Base-by-base conservation (phyloP, 495 filamentous ascomycete genomes). In the Aspergillus kassunensis region DNA sequence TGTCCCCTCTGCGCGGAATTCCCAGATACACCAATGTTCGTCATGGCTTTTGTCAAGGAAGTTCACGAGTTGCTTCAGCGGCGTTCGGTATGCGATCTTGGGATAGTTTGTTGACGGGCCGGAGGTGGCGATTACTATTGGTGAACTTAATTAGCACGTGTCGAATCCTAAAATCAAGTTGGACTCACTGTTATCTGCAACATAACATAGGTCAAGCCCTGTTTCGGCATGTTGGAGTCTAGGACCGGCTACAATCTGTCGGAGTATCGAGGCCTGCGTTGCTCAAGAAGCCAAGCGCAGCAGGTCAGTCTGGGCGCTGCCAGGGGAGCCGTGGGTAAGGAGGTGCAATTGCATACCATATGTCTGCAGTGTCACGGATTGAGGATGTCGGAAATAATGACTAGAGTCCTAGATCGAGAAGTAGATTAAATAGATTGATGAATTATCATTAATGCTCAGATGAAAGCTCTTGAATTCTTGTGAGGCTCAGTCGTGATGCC, bases 1-100 rank as follows among this genome's bases (percentile, higher is more conserved):
- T 0, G 95, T 96, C 8, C 93, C 93, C 65, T 98, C 93, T 27
- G 90, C 93, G 30, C 95, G 84, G 61, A 97, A 97, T 63, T 98
- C 93, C 90, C 90, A 98, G 56, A 98, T 96, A 9, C 84, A 80
- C 93, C 92, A 97, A 50, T 90, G 73, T 9, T 76, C 66, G 45
- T 81, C 85, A 74, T 98, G 93, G 54, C 88, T 88, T 16, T 73
- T 70, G 69, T 97, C 88, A 34, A 98, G 86, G 63, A 89, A 97
- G 25, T 80, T 79, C 43, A 97, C 85, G 4, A 98, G 81, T 10
- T 80, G 78, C 58, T 92, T 85, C 39, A 91, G 85, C 0, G 93
- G 93, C 59, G 95, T 98, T 54, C 93, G 88, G 71, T 97, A 98
- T 49, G 89, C 87, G 36, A 83, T 84, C 60, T 93, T 82, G 0